phyloP scores from a whole-genome alignment of 2,329 filamentous ascomycete genomes.

The Ploettnerulaceae sp. region DNA sequence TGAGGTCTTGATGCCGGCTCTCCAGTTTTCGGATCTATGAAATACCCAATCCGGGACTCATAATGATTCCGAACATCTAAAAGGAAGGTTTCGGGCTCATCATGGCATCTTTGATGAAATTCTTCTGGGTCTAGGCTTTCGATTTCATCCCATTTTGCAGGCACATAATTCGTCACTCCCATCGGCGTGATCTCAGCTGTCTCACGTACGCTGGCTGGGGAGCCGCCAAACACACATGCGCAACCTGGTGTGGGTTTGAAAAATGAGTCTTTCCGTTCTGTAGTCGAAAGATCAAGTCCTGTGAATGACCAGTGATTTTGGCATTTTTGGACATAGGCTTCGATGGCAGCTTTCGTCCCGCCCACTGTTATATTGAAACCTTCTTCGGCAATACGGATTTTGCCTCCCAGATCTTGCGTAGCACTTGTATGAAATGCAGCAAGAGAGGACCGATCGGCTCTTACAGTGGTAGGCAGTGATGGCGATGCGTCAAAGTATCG shows the following conservation, averaged over 20 bases:
- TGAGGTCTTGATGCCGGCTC: conserved; percentile 29
- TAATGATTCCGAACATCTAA: conserved; percentile 35
- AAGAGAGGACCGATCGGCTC: conserved; percentile 16
- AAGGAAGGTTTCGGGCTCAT: conserved; percentile 21
- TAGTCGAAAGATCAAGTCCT: conserved; percentile 20
- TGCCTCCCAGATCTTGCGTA: conserved; percentile 26
- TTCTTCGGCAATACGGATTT: conserved; percentile 31
- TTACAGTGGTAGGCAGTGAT: conserved; percentile 14
- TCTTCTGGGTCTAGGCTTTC: conserved; percentile 26
- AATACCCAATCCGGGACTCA: conserved; percentile 34
- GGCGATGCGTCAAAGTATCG: conserved; percentile 32
- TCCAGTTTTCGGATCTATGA: conserved; percentile 27
- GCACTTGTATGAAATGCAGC: conserved; percentile 25
- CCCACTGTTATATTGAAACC: conserved; percentile 35
- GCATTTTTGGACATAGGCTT: conserved; percentile 28
- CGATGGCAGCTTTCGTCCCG: conserved; percentile 23
- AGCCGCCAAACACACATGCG: conserved; percentile 30
- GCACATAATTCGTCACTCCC: conserved; percentile 32
- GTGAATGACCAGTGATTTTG: conserved; percentile 31
- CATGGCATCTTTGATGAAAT: conserved; percentile 29
- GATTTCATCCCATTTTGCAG: conserved; percentile 28
- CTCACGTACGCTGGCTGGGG: conserved; percentile 23
- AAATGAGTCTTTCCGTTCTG: conserved; percentile 19
- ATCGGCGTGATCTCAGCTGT: conserved; percentile 33
- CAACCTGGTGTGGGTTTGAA: conserved; percentile 32